Evolutionary conservation across 208 protist species (phyloP), one percentile per base, ranked within the genome.

Genomic region (Herpetomonas muscarum): DNA sequence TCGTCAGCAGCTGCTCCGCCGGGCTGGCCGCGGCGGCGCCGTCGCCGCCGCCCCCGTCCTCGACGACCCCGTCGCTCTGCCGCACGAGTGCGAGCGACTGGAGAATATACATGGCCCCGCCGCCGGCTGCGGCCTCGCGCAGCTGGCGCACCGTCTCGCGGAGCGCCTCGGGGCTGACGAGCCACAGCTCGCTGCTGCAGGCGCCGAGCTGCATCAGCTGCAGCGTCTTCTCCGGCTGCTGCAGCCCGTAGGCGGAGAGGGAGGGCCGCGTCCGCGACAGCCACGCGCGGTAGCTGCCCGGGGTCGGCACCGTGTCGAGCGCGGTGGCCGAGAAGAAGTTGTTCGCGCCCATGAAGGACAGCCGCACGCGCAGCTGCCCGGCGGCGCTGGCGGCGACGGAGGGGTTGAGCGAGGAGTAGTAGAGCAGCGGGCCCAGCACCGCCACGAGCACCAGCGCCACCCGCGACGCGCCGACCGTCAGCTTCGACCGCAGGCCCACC

Each of bases 361-460:
- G 58, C 28, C 48, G 54, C 13, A 88, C 31, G 17, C 47, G 49
- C 25, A 87, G 30, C 53, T 76, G 42, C 28, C 50, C 61, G 9
- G 83, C 80, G 4, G 34, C 32, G 58, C 87, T 93, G 28, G 58
- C 54, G 30, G 46, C 54, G 22, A 87, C 67, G 17, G 71, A 82
- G 2, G 90, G 87, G 67, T 88, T 93, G 67, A 91, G 84, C 25
- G 84, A 87, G 30, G 86, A 92, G 62, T 90, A 96, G 70, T 93
- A 96, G 19, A 90, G 41, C 25, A 96, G 68, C 22, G 90, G 90
- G 1, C 73, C 76, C 17, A 92, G 70, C 21, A 96, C 61, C n/a
- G 79, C 75, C 1, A 83, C 26, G 7, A 90, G 51, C 37, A 93
- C 62, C 0, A 94, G 54, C 15, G 49, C 51, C 15, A 94, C 55